These are phyloP conservation scores for Penicillium sp. DNA, from an alignment of 2,329 filamentous ascomycete genomes.

Conservation along the genomic window DNA sequence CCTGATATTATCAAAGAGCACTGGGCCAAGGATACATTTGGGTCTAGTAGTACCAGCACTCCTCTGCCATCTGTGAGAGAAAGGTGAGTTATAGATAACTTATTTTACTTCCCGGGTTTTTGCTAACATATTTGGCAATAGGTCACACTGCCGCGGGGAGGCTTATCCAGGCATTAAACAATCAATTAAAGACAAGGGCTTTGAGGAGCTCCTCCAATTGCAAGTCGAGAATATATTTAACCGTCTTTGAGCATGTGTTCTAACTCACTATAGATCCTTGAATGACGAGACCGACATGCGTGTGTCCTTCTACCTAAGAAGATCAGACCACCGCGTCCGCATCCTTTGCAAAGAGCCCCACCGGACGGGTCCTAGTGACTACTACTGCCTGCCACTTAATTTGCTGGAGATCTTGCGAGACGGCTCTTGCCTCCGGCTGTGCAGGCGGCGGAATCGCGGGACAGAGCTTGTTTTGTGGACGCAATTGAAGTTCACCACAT, in stretches of 20 bases:
- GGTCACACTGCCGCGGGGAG: conserved; percentile 38
- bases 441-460: conserved; percentile 34
- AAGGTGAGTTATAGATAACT: conserved; percentile 25
- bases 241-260: neutral
- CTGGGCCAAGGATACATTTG: conserved; percentile 44
- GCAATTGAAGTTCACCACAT: conserved; percentile 52
- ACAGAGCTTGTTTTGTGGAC: conserved; percentile 52
- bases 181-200: conserved; percentile 34
- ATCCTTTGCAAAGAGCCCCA: conserved; percentile 53
- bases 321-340: conserved; percentile 51
- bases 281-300: conserved; percentile 45
- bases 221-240: conserved; percentile 19
- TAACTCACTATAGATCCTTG: conserved; percentile 42
- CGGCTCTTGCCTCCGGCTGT: conserved; percentile 41
- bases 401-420: conserved; percentile 40
- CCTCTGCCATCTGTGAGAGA: conserved; percentile 28
- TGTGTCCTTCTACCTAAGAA: conserved; percentile 52
- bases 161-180: conserved; percentile 26
- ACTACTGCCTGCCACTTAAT: conserved; percentile 52
- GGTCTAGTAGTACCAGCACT: conserved; percentile 27
- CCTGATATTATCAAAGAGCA: conserved; percentile 34
- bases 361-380: conserved; percentile 38
- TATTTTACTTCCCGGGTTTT: neutral
- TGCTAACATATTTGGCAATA: conserved; percentile 14
- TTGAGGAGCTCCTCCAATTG: conserved; percentile 40